phyloP scores from a whole-genome alignment of 73 alveolate genomes.

The Blepharisma japonicum region DNA sequence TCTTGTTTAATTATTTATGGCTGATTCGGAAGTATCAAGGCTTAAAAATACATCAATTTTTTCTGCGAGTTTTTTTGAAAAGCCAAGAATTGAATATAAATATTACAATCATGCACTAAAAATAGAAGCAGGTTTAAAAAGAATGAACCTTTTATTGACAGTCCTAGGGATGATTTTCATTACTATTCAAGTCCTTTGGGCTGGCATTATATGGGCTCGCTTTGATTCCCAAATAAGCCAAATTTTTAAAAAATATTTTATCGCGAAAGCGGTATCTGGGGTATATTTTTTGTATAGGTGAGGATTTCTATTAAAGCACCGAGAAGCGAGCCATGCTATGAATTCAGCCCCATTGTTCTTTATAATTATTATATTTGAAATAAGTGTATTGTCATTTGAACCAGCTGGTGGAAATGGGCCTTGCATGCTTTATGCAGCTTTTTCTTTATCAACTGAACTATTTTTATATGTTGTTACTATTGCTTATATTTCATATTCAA shows the following conservation, averaged over 20 bases:
- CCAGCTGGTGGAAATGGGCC: background rate
- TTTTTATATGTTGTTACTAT: background rate
- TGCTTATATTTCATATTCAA: background rate
- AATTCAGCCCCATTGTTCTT: background rate
- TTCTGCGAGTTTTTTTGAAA: too few relatives aligned
- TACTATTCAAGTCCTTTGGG: background rate
- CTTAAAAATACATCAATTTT: too few relatives aligned
- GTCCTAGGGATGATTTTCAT: background rate
- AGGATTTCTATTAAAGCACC: background rate
- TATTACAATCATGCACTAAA: background rate
- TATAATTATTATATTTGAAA: background rate
- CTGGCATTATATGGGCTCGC: too few relatives aligned
- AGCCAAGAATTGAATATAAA: background rate
- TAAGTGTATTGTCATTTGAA: background rate
- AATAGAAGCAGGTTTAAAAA: background rate
- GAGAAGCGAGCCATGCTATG: constrained; percentile 23
- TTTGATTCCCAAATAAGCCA: too few relatives aligned
- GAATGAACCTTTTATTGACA: background rate
- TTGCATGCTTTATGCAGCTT: background rate
- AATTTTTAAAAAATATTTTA: too few relatives aligned
- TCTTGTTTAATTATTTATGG: too few relatives aligned
- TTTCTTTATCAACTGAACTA: background rate
- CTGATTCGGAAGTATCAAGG: too few relatives aligned
- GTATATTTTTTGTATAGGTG: background rate
- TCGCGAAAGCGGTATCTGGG: too few relatives aligned